These are phyloP conservation scores for Arachnomyces sp. DNA, from an alignment of 2,329 filamentous ascomycete genomes.

Conservation along the genomic window DNA sequence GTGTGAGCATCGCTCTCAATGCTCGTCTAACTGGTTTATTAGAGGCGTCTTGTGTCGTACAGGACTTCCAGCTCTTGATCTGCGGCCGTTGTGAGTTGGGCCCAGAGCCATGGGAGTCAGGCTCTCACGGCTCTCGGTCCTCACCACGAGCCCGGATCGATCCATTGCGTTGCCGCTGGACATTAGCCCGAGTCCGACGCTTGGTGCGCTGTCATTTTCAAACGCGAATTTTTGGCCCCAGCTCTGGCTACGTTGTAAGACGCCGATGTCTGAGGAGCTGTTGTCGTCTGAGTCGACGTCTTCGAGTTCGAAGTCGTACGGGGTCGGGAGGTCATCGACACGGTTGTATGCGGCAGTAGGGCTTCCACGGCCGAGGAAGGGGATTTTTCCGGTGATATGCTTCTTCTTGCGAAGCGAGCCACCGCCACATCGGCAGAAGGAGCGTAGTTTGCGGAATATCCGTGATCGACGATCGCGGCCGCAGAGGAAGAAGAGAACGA, in stretches of 20 bases:
- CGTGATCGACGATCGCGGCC: constrained; percentile 66
- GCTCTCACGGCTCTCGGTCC: constrained; percentile 80
- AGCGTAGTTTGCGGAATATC: constrained; percentile 47
- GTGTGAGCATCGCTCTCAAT: no score
- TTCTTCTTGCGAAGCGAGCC: constrained; percentile 41
- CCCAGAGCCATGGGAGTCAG: constrained; percentile 48
- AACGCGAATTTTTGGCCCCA: constrained; percentile 25
- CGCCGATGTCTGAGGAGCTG: constrained; percentile 20
- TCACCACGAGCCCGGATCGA: constrained; percentile 63
- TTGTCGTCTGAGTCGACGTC: constrained; percentile 20
- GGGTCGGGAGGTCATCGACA: constrained; percentile 42
- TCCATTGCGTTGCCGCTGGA: constrained; percentile 40
- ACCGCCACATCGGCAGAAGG: constrained; percentile 5
- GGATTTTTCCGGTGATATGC: constrained; percentile 23
- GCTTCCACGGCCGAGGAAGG: constrained; percentile 24
- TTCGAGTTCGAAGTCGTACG: constrained; percentile 28
- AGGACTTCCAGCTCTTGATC: constrained; percentile 42
- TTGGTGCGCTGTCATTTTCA: constrained; percentile 17
- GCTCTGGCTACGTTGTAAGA: constrained; percentile 19
- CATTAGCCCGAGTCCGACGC: constrained; percentile 22
- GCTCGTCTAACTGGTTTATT: no score
- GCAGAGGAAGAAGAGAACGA: constrained; percentile 64
- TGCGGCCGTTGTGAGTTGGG: constrained; percentile 41
- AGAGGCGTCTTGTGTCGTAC: constrained; percentile 18
- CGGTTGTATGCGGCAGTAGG: constrained; percentile 18